Conservation (phyloP, 305 asterid species). For the Ilex paraguariensis region DNA sequence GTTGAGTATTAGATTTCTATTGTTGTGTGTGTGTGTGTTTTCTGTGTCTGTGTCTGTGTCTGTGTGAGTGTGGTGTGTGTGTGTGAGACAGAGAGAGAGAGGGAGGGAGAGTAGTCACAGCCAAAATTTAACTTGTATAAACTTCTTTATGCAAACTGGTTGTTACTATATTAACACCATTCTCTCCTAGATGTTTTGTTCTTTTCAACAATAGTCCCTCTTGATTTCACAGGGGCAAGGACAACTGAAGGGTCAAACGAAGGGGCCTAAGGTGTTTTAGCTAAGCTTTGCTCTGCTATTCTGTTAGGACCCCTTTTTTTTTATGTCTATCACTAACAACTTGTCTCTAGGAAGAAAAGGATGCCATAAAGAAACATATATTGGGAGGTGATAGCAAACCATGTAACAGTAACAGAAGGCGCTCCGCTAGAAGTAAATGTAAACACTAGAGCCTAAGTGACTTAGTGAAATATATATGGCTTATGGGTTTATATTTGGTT, state of each 20-base stretch:
- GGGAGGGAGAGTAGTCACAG: too few relatives aligned
- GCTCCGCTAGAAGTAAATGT: conserved; percentile 68
- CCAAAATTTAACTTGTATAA: too few relatives aligned
- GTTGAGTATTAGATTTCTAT: too few relatives aligned
- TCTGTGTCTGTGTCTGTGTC: too few relatives aligned
- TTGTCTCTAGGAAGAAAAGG: conserved; percentile 26
- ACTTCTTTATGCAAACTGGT: too few relatives aligned
- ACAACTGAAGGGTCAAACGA: conserved; percentile 13
- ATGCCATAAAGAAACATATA: conserved; percentile 24
- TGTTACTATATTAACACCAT: too few relatives aligned
- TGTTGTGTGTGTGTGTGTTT: too few relatives aligned
- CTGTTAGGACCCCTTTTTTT: not conserved
- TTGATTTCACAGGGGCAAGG: conserved; percentile 33
- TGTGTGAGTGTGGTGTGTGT: too few relatives aligned
- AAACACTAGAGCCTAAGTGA: conserved; percentile 8
- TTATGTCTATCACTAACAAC: conserved; percentile 1
- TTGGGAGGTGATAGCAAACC: conserved; percentile 24
- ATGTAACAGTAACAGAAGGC: conserved; percentile 32
- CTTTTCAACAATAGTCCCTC: not conserved
- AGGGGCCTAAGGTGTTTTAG: conserved; percentile 26
- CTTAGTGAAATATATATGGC: too few relatives aligned
- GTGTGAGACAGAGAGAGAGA: too few relatives aligned
- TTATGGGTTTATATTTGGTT: not conserved
- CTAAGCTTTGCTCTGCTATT: not conserved
- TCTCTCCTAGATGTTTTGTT: too few relatives aligned